Evolutionary conservation across 2,329 filamentous ascomycete species (phyloP).

Genomic region (Aspergillus pseudotamarii): DNA sequence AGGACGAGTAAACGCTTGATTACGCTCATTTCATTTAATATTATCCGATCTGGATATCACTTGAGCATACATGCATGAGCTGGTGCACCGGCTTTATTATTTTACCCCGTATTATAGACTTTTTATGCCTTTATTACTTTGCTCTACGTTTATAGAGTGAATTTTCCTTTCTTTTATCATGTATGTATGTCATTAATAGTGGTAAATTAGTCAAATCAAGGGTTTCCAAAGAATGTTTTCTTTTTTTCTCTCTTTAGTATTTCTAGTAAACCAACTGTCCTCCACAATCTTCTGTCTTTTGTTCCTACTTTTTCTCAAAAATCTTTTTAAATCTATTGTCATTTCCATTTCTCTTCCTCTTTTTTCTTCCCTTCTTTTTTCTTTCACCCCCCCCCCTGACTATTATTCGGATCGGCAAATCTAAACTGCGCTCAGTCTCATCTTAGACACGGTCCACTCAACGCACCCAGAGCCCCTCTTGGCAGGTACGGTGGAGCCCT

Average conservation of each 20-base stretch:
- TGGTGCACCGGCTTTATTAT: slow-evolving; percentile 28
- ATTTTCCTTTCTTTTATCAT: slow-evolving; percentile 42
- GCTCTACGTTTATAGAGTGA: slow-evolving; percentile 37
- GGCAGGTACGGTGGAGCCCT: slow-evolving; percentile 10
- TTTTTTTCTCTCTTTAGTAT: neutral
- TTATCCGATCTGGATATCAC: slow-evolving; percentile 39
- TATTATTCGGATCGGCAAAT: slow-evolving; percentile 4
- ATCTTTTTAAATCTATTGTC: too few relatives aligned
- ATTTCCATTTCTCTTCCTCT: neutral
- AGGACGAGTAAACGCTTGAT: slow-evolving; percentile 45
- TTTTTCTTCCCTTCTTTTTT: neutral
- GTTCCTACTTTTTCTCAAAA: too few relatives aligned
- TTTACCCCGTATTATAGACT: slow-evolving; percentile 43
- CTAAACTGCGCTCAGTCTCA: neutral
- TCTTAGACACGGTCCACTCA: neutral
- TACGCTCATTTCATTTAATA: slow-evolving; percentile 26
- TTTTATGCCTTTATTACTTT: slow-evolving; percentile 36
- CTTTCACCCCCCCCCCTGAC: neutral
- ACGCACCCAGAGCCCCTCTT: slow-evolving; percentile 4
- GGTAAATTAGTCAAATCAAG: slow-evolving; percentile 38
- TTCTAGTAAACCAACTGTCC: neutral
- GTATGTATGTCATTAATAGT: slow-evolving; percentile 48
- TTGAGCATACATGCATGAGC: slow-evolving; percentile 35
- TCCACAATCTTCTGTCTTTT: too few relatives aligned
- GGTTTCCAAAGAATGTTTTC: slow-evolving; percentile 23